These are phyloP conservation scores for Anastatica hierochuntica DNA, from an alignment of 345 rosid species.

Conservation along the genomic window DNA sequence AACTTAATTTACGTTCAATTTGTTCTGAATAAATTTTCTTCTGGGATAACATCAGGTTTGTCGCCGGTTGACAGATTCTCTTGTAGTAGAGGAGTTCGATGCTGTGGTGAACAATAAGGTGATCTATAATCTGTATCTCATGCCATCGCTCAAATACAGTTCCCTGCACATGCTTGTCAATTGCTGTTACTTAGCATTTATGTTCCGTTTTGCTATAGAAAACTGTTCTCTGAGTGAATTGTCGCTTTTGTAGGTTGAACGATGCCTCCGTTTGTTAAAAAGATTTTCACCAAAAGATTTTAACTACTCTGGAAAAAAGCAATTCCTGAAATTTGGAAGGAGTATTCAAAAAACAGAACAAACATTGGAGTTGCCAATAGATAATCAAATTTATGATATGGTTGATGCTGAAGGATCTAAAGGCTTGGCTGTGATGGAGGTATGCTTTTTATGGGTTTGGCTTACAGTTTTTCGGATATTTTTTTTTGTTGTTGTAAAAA, in stretches of 20 bases:
- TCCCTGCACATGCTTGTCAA: not conserved
- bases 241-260: conserved; percentile 42
- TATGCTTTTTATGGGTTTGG: conserved; percentile 18
- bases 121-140: conserved; percentile 4
- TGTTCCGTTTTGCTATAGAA: not conserved
- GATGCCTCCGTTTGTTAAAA: conserved; percentile 54
- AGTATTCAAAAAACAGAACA: conserved; percentile 48
- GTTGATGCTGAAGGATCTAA: conserved; percentile 65
- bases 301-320: conserved; percentile 28
- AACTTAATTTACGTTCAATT: not conserved
- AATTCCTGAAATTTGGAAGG: conserved; percentile 62
- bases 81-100: conserved; percentile 60
- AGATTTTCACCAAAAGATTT: conserved; percentile 34
- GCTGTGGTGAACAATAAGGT: conserved; percentile 79
- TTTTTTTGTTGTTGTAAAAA: not conserved
- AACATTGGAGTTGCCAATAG: conserved; percentile 68
- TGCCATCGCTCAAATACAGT: not conserved
- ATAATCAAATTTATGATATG: conserved; percentile 79
- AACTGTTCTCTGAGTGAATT: not conserved
- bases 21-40: conserved; percentile 5
- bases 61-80: conserved; percentile 68
- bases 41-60: conserved; percentile 42
- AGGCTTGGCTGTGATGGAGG: conserved; percentile 71
- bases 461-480: not conserved
- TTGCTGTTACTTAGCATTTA: not conserved